phyloP scores from a whole-genome alignment of 2,329 filamentous ascomycete genomes.

The Nemania sp. region DNA sequence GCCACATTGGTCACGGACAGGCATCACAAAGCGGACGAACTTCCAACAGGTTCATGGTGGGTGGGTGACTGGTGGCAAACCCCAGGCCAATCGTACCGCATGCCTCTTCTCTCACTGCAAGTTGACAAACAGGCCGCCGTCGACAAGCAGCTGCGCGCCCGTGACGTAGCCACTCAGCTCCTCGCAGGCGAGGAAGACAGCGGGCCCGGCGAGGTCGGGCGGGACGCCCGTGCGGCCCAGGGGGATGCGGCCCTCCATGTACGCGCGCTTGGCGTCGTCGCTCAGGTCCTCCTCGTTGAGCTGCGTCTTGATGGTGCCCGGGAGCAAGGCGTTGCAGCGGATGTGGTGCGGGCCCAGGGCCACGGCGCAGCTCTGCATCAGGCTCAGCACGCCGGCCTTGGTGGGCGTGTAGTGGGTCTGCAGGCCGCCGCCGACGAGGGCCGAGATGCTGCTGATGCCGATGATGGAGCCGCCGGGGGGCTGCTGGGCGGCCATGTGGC shows the following conservation, averaged over 20 bases:
- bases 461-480: conserved; percentile 80
- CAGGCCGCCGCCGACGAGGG: conserved; percentile 75
- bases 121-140: conserved; percentile 89
- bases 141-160: conserved; percentile 81
- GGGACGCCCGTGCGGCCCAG: conserved; percentile 74
- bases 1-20: too few relatives aligned
- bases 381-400: conserved; percentile 77
- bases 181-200: conserved; percentile 81
- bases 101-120: conserved; percentile 60
- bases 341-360: conserved; percentile 77
- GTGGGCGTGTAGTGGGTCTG: conserved; percentile 90
- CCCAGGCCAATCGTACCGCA: neutral
- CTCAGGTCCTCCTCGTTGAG: conserved; percentile 81
- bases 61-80: too few relatives aligned
- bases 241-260: conserved; percentile 83
- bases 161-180: conserved; percentile 81
- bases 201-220: conserved; percentile 78
- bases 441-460: conserved; percentile 72
- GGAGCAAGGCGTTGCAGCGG: conserved; percentile 81
- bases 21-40: too few relatives aligned
- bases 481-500: conserved; percentile 74
- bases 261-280: conserved; percentile 71
- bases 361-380: conserved; percentile 84
- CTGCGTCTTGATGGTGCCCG: conserved; percentile 82
- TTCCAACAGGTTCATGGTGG: too few relatives aligned